Evolutionary conservation across 306 rosid species (phyloP).

Genomic region (Castanospermum australe): DNA sequence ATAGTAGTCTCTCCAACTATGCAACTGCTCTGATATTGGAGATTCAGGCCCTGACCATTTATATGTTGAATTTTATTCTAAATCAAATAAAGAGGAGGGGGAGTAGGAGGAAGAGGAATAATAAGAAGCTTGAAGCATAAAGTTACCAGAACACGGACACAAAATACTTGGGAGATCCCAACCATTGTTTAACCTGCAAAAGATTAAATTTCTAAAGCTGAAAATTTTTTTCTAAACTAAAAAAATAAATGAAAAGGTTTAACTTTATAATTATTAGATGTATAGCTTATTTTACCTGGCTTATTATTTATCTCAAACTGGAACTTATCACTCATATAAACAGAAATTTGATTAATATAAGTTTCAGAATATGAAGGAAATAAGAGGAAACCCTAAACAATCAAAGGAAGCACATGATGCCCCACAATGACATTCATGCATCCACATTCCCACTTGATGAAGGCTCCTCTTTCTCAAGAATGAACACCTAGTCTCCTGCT

Average conservation of each 20-base stretch:
- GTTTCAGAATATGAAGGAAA: slow-evolving; percentile 16
- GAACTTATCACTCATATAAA: background rate
- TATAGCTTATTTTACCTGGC: background rate
- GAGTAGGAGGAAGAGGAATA: slow-evolving; percentile 9
- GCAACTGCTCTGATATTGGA: slow-evolving; percentile 43
- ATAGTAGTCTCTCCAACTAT: slow-evolving; percentile 76
- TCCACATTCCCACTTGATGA: slow-evolving; percentile 85
- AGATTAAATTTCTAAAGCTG: background rate
- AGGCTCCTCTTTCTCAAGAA: slow-evolving; percentile 67
- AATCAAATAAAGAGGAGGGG: slow-evolving; percentile 1
- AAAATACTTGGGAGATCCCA: slow-evolving; percentile 66
- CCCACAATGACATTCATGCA: slow-evolving; percentile 71
- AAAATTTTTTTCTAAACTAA: slow-evolving; percentile 11
- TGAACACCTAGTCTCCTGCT: slow-evolving; percentile 72
- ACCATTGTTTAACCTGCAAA: slow-evolving; percentile 50
- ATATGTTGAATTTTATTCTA: slow-evolving; percentile 22
- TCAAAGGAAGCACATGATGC: slow-evolving; percentile 46
- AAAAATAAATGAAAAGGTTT: background rate
- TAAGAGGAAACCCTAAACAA: slow-evolving; percentile 50
- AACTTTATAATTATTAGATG: background rate
- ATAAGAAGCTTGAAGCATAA: slow-evolving; percentile 21
- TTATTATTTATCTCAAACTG: slow-evolving; percentile 1
- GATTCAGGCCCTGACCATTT: slow-evolving; percentile 60
- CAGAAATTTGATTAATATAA: background rate
- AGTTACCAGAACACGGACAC: slow-evolving; percentile 80